Percentiles rank a stretch among this genome's conserved stretches.
phyloP scores from a whole-genome alignment of 805 yeast genomes.

The Barnettozyma pratensis region DNA sequence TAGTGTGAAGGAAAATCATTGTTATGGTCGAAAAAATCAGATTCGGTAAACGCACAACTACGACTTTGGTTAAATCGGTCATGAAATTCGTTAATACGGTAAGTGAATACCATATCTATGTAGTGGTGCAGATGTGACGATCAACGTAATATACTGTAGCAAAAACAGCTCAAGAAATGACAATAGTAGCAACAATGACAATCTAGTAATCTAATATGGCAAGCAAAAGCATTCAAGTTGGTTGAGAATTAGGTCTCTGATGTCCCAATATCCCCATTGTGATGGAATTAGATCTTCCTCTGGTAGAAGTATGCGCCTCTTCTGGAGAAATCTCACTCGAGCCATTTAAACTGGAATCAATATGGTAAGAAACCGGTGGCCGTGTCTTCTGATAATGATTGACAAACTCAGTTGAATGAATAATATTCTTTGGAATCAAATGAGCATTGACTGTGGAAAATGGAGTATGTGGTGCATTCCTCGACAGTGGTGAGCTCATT shows the following conservation, averaged over 20 bases:
- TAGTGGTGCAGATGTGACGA: no score
- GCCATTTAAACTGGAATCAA: neutral
- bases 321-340: neutral
- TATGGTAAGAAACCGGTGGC: conserved; percentile 1
- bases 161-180: no score
- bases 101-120: no score
- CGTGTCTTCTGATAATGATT: conserved; percentile 45
- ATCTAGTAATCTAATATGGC: no score
- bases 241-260: neutral
- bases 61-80: no score
- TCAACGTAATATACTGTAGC: no score
- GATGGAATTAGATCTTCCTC: conserved; percentile 22
- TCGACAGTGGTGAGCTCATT: conserved; percentile 30
- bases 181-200: no score
- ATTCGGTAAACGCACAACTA: no score
- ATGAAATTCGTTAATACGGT: no score
- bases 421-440: conserved; percentile 9
- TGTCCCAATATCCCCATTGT: conserved; percentile 19
- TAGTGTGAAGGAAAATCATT: no score
- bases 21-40: no score
- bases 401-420: conserved; percentile 12
- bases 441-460: conserved; percentile 27
- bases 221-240: neutral
- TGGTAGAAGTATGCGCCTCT: neutral
- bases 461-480: conserved; percentile 30